Base-by-base conservation (phyloP, 1,139 yeast species). In the Suhomyces bokatorum region DNA sequence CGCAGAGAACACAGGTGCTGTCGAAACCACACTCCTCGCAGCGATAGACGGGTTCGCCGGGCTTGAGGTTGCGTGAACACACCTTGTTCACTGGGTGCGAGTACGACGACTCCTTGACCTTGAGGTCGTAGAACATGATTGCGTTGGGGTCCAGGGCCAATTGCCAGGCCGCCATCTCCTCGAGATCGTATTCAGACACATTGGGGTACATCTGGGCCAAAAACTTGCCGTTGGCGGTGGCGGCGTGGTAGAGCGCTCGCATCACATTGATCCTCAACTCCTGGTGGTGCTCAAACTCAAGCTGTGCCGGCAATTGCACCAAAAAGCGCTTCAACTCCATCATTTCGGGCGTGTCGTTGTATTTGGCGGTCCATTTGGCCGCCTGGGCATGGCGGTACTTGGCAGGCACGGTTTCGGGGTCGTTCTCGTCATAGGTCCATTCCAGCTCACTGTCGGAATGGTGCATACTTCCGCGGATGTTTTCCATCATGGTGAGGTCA, bases 1-100 rank as follows among this genome's bases (percentile, higher is more conserved):
- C 77, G 62, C 95, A 86, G 26, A 86, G 61, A 13, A 87, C 90
- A 69, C 95, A 86, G 0, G 90, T 82, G 10, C 80, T 80, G 60
- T 86, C 95, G 51, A 75, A 78, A 1, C 87, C 88, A 70, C 93
- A 86, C 36, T 72, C 69, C 15, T 58, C 64, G 57, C 95, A 86
- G 45, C 87, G 68, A 57, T 83, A 86, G 12, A 84, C 81, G 0
- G 85, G 80, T 48, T 84, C 87, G 11, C 85, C 85, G 3, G 62
- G 56, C 37, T 69, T 71, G 52, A 86, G 80, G 26, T 78, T 70
- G 42, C 83, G 66, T 2, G 90, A 84, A 68, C 95, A 86, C 15
- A 81, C 80, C 52, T 83, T 69, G 9, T 79, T 79, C 2, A 57
- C 51, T 46, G 81, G 83, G 15, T 58, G 66, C 11, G 56, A 46